Evolutionary conservation across 768 basidiomycete genomes (phyloP).

Genomic region (Nidularia sp.): DNA sequence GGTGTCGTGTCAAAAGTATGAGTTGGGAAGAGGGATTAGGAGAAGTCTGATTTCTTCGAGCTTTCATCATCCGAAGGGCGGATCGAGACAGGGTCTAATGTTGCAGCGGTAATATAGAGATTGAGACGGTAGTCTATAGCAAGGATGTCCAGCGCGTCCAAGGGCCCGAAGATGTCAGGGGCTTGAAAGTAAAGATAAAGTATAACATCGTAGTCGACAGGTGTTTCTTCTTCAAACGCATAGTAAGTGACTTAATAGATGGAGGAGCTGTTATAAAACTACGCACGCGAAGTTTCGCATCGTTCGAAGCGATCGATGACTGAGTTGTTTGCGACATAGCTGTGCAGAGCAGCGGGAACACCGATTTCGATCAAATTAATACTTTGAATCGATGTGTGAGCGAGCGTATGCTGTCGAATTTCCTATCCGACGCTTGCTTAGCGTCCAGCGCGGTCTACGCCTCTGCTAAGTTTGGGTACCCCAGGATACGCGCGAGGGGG

Average conservation of each 20-base stretch:
- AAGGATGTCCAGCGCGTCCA: conserved; percentile 27
- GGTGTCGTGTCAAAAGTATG: conserved; percentile 31
- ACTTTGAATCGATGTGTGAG: too few species aligned
- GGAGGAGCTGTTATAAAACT: too few species aligned
- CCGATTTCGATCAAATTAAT: too few species aligned
- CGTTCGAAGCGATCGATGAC: too few species aligned
- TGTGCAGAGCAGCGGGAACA: too few species aligned
- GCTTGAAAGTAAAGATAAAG: conserved; percentile 28
- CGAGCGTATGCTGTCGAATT: too few species aligned
- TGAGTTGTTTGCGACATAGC: too few species aligned
- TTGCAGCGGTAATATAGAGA: conserved; percentile 24
- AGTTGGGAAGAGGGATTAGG: conserved; percentile 31
- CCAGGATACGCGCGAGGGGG: too few species aligned
- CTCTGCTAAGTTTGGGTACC: too few species aligned
- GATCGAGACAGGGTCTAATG: conserved; percentile 29
- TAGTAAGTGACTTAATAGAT: neutral
- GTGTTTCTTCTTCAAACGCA: neutral
- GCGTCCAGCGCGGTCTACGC: too few species aligned
- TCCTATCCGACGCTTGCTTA: too few species aligned
- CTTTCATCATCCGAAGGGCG: conserved; percentile 9
- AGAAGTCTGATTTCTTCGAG: conserved; percentile 17
- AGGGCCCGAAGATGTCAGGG: conserved; percentile 28
- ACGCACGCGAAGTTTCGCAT: too few species aligned
- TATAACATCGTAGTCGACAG: conserved; percentile 21
- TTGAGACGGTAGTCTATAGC: conserved; percentile 18